These are phyloP conservation scores for Calocybe cyanea DNA, from an alignment of 768 basidiomycete species.

Conservation along the genomic window DNA sequence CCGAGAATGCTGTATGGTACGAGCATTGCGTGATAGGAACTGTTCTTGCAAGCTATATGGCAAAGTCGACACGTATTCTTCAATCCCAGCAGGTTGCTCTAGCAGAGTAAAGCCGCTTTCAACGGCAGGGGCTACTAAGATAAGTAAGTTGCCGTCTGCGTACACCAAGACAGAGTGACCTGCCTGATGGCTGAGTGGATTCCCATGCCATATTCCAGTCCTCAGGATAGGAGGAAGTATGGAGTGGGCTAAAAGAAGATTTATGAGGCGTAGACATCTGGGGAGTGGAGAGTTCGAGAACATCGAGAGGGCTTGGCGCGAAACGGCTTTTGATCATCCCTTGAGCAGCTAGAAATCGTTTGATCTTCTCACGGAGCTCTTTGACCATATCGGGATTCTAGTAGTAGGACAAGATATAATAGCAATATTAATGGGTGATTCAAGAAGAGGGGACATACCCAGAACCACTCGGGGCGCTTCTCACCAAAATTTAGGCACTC, in stretches of 20 bases:
- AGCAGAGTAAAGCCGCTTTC: constrained; percentile 29
- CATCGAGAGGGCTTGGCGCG: constrained; percentile 55
- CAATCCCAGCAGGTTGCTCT: too few relatives aligned
- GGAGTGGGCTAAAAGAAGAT: constrained; percentile 14
- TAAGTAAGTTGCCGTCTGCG: constrained; percentile 12
- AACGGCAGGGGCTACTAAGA: constrained; percentile 20
- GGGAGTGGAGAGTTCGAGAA: constrained; percentile 53
- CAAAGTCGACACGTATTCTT: too few relatives aligned
- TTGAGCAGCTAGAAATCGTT: constrained; percentile 71
- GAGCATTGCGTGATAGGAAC: too few relatives aligned
- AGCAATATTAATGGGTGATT: neutral
- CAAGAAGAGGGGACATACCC: constrained; percentile 43
- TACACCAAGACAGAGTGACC: constrained; percentile 19
- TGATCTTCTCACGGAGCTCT: constrained; percentile 73
- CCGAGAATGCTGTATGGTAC: too few relatives aligned
- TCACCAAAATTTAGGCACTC: constrained; percentile 84
- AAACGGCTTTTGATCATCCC: constrained; percentile 91
- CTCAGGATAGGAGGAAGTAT: constrained; percentile 22
- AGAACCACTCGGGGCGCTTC: constrained; percentile 82
- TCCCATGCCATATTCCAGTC: constrained; percentile 10
- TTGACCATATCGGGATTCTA: constrained; percentile 72
- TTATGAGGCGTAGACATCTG: constrained; percentile 24
- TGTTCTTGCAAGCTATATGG: too few relatives aligned
- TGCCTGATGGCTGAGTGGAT: constrained; percentile 13
- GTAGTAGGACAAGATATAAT: constrained; percentile 11